A percentile compares a stretch with the other conserved stretches of the same genome.
Evolutionary conservation across 176 grass and related monocot genomes (phyloP).

Genomic region (Zea mays): DNA sequence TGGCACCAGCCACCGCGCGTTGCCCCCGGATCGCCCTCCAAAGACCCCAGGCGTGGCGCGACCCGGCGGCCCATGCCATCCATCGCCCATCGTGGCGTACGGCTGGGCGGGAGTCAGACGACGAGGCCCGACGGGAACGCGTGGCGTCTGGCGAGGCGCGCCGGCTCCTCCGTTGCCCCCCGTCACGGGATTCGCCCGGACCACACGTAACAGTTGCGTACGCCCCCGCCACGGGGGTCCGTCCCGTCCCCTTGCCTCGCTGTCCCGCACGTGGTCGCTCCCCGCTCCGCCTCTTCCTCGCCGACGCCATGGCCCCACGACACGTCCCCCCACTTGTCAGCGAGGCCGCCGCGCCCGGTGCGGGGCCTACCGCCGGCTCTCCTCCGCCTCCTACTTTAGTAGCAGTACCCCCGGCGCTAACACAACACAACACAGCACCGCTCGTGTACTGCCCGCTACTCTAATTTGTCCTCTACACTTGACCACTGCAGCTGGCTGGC

Average conservation of each 20-base stretch:
- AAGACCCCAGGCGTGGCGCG: background rate
- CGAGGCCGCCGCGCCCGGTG: background rate
- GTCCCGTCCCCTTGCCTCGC: conserved; percentile 47
- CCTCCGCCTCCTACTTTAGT: conserved; percentile 32
- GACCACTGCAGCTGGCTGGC: conserved; percentile 14
- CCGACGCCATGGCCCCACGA: conserved; percentile 14
- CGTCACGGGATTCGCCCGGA: conserved; percentile 48
- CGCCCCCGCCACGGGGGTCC: conserved; percentile 8
- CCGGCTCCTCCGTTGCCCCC: background rate
- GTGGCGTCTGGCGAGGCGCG: background rate
- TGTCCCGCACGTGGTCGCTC: conserved; percentile 63
- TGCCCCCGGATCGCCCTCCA: conserved; percentile 20
- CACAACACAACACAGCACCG: background rate
- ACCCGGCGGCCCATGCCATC: background rate
- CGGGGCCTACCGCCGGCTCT: background rate
- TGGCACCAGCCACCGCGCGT: conserved; percentile 4
- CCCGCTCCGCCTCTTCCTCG: conserved; percentile 28
- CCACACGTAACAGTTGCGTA: conserved; percentile 37
- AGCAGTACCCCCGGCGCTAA: conserved; percentile 10
- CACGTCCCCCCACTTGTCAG: background rate
- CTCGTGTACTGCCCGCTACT: conserved; percentile 25
- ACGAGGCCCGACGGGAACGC: background rate
- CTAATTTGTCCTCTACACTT: conserved; percentile 26
- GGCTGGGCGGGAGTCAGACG: conserved; percentile 13
- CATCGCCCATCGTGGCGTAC: background rate